Percentiles rank a stretch among this genome's conserved stretches.
phyloP scores from a whole-genome alignment of 495 filamentous ascomycete genomes.

The Xylaria intraflava region DNA sequence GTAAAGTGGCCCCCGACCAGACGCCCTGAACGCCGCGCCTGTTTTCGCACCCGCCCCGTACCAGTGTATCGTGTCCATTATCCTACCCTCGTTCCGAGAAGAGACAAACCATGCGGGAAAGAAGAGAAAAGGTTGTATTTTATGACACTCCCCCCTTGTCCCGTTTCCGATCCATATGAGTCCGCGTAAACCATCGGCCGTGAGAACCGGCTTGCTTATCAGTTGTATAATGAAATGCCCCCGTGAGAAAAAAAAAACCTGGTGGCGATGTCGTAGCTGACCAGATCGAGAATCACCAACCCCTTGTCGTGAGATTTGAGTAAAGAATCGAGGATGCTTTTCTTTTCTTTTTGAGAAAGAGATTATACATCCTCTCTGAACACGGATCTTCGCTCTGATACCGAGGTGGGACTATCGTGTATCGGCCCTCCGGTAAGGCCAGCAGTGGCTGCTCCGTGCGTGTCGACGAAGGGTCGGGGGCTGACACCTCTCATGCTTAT shows the following conservation, averaged over 20 bases:
- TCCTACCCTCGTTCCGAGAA: neutral
- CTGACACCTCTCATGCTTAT: conserved; percentile 51
- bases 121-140: neutral
- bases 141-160: neutral
- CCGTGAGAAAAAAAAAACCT: no score
- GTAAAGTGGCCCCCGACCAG: no score
- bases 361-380: conserved; percentile 45
- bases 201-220: no score
- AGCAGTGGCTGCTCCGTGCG: conserved; percentile 15
- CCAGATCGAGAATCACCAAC: neutral
- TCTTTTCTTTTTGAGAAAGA: neutral
- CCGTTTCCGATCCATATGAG: no score
- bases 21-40: neutral
- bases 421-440: conserved; percentile 20
- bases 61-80: neutral
- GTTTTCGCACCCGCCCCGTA: neutral
- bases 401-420: conserved; percentile 31
- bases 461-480: conserved; percentile 44
- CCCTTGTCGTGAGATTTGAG: no score
- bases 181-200: no score
- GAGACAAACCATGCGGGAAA: no score
- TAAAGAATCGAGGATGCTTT: no score
- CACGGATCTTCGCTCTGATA: conserved; percentile 39
- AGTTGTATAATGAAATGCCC: no score
- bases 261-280: no score